Conservation (phyloP, 2,329 filamentous ascomycete genomes). For the Diaporthe sp. region DNA sequence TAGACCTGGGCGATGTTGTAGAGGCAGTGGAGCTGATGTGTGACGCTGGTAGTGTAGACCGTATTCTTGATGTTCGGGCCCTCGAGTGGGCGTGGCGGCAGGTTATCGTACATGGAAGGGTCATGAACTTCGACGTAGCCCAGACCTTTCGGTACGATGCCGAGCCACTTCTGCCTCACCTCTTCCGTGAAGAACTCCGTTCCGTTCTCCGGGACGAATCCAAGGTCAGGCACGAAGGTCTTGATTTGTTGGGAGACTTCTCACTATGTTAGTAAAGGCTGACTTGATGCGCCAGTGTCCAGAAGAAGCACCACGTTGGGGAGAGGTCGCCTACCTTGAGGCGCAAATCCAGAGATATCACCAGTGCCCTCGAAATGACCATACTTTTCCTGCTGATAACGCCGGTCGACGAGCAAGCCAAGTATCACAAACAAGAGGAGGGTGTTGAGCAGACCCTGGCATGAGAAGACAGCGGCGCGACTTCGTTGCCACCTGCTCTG, state of each 20-base stretch:
- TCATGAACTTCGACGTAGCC: slow-evolving; percentile 56
- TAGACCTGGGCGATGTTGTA: slow-evolving; percentile 55
- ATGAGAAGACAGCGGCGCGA: slow-evolving; percentile 42
- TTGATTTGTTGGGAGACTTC: slow-evolving; percentile 56
- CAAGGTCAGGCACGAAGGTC: slow-evolving; percentile 53
- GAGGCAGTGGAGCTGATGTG: slow-evolving; percentile 60
- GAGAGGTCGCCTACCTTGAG: slow-evolving; percentile 49
- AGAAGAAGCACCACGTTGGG: not conserved
- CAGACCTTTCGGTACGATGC: slow-evolving; percentile 56
- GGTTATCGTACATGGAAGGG: slow-evolving; percentile 52
- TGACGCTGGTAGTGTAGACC: slow-evolving; percentile 58
- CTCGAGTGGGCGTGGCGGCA: slow-evolving; percentile 51
- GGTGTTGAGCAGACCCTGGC: slow-evolving; percentile 50
- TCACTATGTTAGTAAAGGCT: not conserved
- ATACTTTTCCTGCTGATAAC: slow-evolving; percentile 42
- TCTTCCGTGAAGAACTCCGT: slow-evolving; percentile 55
- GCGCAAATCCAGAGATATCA: slow-evolving; percentile 57
- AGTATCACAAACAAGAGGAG: slow-evolving; percentile 53
- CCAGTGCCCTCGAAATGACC: slow-evolving; percentile 51
- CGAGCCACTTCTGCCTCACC: slow-evolving; percentile 53
- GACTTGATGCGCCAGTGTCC: not conserved
- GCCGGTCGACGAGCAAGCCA: slow-evolving; percentile 52
- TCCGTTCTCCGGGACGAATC: slow-evolving; percentile 55
- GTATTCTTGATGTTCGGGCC: slow-evolving; percentile 47
- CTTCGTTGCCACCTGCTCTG: slow-evolving; percentile 42